Evolutionary conservation across 208 protist species (phyloP).

Genomic region (Polymyxa betae): DNA sequence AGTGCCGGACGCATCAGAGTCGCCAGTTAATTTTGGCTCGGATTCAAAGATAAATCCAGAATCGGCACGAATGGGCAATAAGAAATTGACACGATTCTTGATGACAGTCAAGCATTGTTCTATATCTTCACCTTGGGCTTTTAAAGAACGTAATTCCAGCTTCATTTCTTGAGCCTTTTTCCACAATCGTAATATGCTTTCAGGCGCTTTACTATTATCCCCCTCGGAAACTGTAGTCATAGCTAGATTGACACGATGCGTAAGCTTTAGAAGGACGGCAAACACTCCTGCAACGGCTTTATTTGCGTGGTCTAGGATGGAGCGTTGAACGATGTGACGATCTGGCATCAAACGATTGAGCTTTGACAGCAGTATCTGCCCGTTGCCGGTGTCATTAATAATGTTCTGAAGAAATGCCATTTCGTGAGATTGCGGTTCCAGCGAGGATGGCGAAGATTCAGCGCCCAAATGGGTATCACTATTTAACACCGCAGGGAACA

Average conservation of each 20-base stretch:
- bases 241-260: background rate
- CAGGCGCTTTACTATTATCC: slow-evolving; percentile 20
- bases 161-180: slow-evolving; percentile 52
- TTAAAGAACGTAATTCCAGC: slow-evolving; percentile 35
- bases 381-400: background rate
- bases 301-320: background rate
- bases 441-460: background rate
- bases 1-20: background rate
- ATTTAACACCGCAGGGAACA: background rate
- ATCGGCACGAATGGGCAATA: slow-evolving; percentile 33
- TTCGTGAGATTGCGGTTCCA: background rate
- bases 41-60: background rate
- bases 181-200: slow-evolving; percentile 34
- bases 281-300: slow-evolving; percentile 25
- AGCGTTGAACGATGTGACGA: slow-evolving; percentile 45
- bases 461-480: background rate
- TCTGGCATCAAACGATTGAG: background rate
- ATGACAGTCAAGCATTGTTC: background rate
- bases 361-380: background rate
- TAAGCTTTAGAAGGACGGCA: slow-evolving; percentile 46
- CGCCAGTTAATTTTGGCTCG: background rate
- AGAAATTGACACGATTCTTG: background rate
- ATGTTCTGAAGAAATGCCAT: slow-evolving; percentile 19
- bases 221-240: background rate
- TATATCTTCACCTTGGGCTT: slow-evolving; percentile 39